phyloP scores from a whole-genome alignment of 495 filamentous ascomycete species.

The Xylaria bambusicola region DNA sequence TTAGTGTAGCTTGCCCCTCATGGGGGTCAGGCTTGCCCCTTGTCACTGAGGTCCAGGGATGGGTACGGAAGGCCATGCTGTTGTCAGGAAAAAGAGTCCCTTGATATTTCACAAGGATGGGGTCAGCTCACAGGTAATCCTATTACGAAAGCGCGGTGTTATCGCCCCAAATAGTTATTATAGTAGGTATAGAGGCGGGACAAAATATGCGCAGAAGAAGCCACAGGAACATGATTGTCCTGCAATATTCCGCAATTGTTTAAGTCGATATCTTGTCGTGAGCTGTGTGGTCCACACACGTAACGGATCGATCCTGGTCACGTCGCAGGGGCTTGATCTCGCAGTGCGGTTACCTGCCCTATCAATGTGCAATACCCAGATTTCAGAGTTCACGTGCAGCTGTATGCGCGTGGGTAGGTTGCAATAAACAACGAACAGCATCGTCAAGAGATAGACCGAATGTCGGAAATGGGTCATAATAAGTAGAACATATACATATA shows the following conservation, averaged over 20 bases:
- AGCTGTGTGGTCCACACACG: constrained; percentile 4
- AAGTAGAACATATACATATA: too few species aligned
- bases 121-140: too few species aligned
- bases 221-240: not conserved
- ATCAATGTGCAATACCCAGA: constrained; percentile 8
- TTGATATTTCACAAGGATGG: too few species aligned
- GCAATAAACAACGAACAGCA: too few species aligned
- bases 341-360: constrained; percentile 8
- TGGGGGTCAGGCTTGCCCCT: not conserved
- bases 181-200: not conserved
- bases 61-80: not conserved
- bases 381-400: not conserved
- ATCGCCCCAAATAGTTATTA: not conserved
- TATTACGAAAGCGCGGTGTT: too few species aligned
- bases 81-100: too few species aligned
- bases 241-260: constrained; percentile 13
- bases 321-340: constrained; percentile 5
- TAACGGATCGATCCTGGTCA: constrained; percentile 12
- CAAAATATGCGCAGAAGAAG: not conserved
- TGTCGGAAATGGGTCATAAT: too few species aligned
- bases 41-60: constrained; percentile 1
- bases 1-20: constrained; percentile 11
- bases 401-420: not conserved
- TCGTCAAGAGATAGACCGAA: too few species aligned
- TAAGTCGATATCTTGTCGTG: not conserved